Base-by-base conservation (phyloP, 2,329 filamentous ascomycete species). In the Dactylonectria estremocensis region DNA sequence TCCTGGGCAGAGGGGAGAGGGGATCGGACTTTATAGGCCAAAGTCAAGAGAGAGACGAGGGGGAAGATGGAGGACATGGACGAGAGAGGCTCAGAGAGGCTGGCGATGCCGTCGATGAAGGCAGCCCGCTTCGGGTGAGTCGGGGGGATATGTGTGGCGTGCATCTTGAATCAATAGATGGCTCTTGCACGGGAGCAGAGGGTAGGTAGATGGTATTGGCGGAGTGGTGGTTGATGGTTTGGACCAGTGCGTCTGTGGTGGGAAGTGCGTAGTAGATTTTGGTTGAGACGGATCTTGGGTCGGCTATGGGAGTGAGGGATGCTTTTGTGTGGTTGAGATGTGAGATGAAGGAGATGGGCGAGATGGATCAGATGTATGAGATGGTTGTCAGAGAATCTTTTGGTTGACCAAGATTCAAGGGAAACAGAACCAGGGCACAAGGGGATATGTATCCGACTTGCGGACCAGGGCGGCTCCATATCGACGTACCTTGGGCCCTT, bases 1-100 rank as follows among this genome's bases (percentile, higher is more conserved):
- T 75, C 71, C 48, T 79, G 74, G 52, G 68, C 68, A 3, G 65
- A 64, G 13, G 71, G 72, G 5, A 68, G 68, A 9, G 78, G 77
- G 33, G 70, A 73, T 35, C 73, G 73, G 60, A 75, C 71, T 59
- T 75, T 74, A 64, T 80, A 81, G 49, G 79, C 75, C 58, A 81
- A 72, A 43, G 77, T 70, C 57, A 81, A 66, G 62, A 81, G 78
- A 24, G 73, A 77, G 69, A 81, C 76, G 53, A 81, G 79, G 20
- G 78, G 72, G 49, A 74, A 72, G 57, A 79, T 73, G 33, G 76
- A 75, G 2, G 75, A 76, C 74, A 78, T 79, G 65, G 70, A 73
- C 5, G 68, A 72, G 53, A 81, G 71, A 55, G 77, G 73, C 1
- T 78, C 76, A 2, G 79, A 81, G 48, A 81, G 68, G 24, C 61